Base-by-base conservation (phyloP, 352 stramenopile species). In the Pythium inflatum region DNA sequence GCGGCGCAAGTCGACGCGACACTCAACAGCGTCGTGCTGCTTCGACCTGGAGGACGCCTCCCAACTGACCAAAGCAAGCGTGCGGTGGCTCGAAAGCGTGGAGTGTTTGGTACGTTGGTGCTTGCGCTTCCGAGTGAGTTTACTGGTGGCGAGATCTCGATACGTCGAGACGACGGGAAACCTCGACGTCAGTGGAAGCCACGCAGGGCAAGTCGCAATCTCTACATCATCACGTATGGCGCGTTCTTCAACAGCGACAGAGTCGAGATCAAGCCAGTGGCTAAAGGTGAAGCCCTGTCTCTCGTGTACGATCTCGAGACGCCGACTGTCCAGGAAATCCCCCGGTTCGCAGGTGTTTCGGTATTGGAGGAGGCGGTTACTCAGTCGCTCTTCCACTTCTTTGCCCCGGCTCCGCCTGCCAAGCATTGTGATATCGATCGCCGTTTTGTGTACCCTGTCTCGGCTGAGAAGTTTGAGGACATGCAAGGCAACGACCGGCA, bases 221-320 rank as follows among this genome's bases (percentile, higher is more conserved):
- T 33, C 4, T 66, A 66, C 48, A 22, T 38, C 13, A 2, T 48
- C 11, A n/a, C 13, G 6, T 66, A 59, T 25, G 11, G 6, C 1
- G 40, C 30, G 27, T 64, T 55, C 41, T 64, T 54, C 40, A 54
- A 64, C 30, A 20, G 43, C 20, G 33, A 33, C 5, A 25, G 5
- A 7, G 1, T 50, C 14, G 16, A 34, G 13, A 9, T 24, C 0
- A 24, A n/a, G 40, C 30, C 59, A 11, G 18, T 66, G 12, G 14
- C 20, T 14, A 49, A 13, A 12, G 49, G 49, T 16, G 49, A 57
- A 18, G 49, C 49, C 12, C 5, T 57, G 5, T 57, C 25, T 36
- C 49, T 57, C 30, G 49, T 57, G 49, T 57, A 57, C 49, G 49
- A 57, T 57, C 49, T 57, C 49, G 49, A 40, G 49, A 36, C 49